Base-by-base conservation (phyloP, 2,329 filamentous ascomycete genomes). In the Xylariaceae sp. region DNA sequence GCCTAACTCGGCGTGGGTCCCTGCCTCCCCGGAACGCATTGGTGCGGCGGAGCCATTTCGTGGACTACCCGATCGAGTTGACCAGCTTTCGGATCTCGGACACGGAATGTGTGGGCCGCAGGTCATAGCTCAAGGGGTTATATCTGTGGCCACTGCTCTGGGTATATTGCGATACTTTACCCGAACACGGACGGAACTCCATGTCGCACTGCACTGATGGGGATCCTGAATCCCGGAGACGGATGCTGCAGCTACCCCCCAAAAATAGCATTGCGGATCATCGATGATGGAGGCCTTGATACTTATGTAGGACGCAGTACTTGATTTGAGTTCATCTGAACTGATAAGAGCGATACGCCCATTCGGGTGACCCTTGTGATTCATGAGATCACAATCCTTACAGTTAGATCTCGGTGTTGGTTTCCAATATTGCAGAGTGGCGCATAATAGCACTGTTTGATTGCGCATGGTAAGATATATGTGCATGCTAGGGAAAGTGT, bases 101-200 rank as follows among this genome's bases (percentile, higher is more conserved):
- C 6, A n/a, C 13, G 13, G 16, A 8, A 7, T 32, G 30, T 6
- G 30, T 32, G 13, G 30, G 30, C 15, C 30, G 16, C 15, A 32
- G 6, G 30, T 32, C 15, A n/a, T n/a, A 13, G 9, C 19, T n/a
- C 19, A 18, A n/a, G 18, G 7, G 34, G 9, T 17, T 9, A 36
- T 9, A 36, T 17, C 9, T 19, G 9, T 13, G 13, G 34, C 13
- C 16, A 17, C 8, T n/a, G 19, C 34, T 26, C 34, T 18, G 19
- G 34, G 12, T 36, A 36, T 36, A 36, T 36, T 36, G 19, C 19
- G 13, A 13, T 18, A 36, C 19, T 36, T 36, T 36, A 36, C 13
- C 34, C 34, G 34, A 36, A 6, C 11, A 18, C 6, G 6, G 13
- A 8, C 18, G 18, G 34, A 9, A 19, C 19, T 36, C 34, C 15